Percentiles rank a stretch among this genome's conserved stretches.
Evolutionary conservation across 73 alveolate species (phyloP).

Genomic region (Blepharisma stoltei): DNA sequence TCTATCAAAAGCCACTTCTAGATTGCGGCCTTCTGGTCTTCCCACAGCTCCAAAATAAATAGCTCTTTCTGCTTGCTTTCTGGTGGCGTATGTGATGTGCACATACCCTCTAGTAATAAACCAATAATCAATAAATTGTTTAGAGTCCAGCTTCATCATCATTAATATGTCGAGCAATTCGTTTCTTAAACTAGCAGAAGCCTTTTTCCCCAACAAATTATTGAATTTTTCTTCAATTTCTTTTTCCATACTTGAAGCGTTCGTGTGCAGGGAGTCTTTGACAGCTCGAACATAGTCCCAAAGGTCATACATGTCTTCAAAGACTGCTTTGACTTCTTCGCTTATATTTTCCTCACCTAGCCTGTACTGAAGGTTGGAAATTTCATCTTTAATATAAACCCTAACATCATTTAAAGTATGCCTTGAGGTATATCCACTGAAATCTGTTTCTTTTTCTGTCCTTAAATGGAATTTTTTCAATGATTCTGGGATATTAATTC

Average conservation of each 20-base stretch:
- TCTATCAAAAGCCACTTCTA: slow-evolving; percentile 21
- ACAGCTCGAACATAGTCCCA: not conserved
- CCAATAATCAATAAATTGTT: not conserved
- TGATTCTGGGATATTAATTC: not conserved
- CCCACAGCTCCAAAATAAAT: not conserved
- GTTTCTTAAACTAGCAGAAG: not conserved
- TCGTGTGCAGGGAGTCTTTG: not conserved
- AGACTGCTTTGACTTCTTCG: not conserved
- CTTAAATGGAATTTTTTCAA: not conserved
- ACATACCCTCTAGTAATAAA: not conserved
- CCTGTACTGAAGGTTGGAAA: not conserved
- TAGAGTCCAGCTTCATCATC: not conserved
- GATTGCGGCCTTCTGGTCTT: no score
- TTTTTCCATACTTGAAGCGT: not conserved
- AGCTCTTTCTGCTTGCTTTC: slow-evolving; percentile 27
- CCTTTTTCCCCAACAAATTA: not conserved
- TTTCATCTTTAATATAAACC: not conserved
- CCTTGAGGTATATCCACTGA: not conserved
- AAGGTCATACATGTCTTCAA: not conserved
- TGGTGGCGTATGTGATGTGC: not conserved
- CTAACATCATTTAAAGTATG: not conserved
- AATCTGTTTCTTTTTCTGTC: not conserved
- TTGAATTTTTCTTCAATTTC: not conserved
- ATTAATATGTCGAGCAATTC: not conserved
- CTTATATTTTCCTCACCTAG: not conserved